Evolutionary conservation across 2,329 filamentous ascomycete genomes (phyloP).

Genomic region (Arthroderma sp.): DNA sequence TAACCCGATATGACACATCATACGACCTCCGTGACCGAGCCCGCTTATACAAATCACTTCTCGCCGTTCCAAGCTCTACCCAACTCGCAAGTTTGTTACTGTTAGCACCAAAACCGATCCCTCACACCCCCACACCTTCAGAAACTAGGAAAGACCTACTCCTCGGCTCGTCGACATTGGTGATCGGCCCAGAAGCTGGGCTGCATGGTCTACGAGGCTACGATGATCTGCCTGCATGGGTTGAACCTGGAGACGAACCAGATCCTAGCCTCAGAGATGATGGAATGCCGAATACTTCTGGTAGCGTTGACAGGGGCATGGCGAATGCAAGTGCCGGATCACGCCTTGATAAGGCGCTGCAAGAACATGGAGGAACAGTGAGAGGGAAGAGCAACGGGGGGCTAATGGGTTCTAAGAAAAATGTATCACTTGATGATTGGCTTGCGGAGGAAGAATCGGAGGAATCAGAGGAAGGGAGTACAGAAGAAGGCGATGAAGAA

Average conservation of each 20-base stretch:
- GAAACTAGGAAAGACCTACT: slow-evolving; percentile 65
- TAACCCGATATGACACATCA: slow-evolving; percentile 84
- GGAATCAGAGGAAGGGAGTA: slow-evolving; percentile 40
- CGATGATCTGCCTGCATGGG: slow-evolving; percentile 70
- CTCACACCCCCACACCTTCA: slow-evolving; percentile 77
- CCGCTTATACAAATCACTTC: slow-evolving; percentile 72
- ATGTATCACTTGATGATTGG: slow-evolving; percentile 88
- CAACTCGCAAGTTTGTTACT: slow-evolving; percentile 85
- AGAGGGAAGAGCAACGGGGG: slow-evolving; percentile 11
- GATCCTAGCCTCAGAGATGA: slow-evolving; percentile 58
- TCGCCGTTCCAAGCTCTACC: slow-evolving; percentile 58
- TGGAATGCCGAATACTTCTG: slow-evolving; percentile 26
- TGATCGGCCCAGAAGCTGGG: slow-evolving; percentile 64
- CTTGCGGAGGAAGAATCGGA: slow-evolving; percentile 57
- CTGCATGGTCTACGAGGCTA: slow-evolving; percentile 67
- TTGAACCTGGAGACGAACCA: slow-evolving; percentile 65
- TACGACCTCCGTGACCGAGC: slow-evolving; percentile 90
- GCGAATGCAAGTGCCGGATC: slow-evolving; percentile 38
- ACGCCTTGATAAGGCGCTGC: slow-evolving; percentile 30
- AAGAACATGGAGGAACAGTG: slow-evolving; percentile 25
- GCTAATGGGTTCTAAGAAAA: slow-evolving; percentile 31
- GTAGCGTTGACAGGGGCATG: slow-evolving; percentile 25
- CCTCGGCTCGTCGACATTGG: slow-evolving; percentile 73
- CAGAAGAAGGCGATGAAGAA: slow-evolving; percentile 38
- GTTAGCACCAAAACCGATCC: slow-evolving; percentile 85